Evolutionary conservation across 352 stramenopile species (phyloP).

Genomic region (Phytophthora kernoviae): DNA sequence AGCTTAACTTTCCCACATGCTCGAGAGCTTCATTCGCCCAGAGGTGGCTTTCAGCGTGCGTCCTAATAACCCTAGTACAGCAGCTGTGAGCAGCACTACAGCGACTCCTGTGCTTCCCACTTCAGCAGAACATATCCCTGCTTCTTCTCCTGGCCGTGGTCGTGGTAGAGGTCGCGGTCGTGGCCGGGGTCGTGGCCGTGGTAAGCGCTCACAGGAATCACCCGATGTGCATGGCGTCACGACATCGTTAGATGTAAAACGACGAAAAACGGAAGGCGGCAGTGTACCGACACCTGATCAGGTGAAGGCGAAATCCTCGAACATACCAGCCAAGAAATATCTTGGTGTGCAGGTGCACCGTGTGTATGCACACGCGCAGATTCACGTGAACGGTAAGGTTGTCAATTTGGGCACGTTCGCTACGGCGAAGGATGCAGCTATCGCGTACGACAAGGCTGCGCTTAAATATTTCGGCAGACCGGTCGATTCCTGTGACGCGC

Average conservation of each 20-base stretch:
- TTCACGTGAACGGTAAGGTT: slow-evolving; percentile 78
- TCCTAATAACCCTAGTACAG: slow-evolving; percentile 12
- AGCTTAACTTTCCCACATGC: slow-evolving; percentile 86
- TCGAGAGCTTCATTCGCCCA: slow-evolving; percentile 64
- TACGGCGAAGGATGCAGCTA: slow-evolving; percentile 66
- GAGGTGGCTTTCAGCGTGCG: slow-evolving; percentile 39
- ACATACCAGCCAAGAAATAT: slow-evolving; percentile 57
- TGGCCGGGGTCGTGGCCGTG: slow-evolving; percentile 57
- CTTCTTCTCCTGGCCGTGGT: slow-evolving; percentile 29
- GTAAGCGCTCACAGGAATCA: slow-evolving; percentile 57
- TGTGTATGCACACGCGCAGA: slow-evolving; percentile 80
- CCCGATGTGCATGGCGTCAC: slow-evolving; percentile 20
- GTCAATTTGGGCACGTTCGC: slow-evolving; percentile 78
- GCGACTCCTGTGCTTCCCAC: slow-evolving; percentile 4
- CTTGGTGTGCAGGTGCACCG: slow-evolving; percentile 71
- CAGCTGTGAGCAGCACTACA: neutral
- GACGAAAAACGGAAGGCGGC: slow-evolving; percentile 35
- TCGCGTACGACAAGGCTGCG: slow-evolving; percentile 84
- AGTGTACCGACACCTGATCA: slow-evolving; percentile 3
- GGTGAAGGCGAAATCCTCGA: slow-evolving; percentile 30
- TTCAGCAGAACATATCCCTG: slow-evolving; percentile 8
- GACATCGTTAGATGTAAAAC: slow-evolving; percentile 30
- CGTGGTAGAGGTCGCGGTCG: slow-evolving; percentile 46
- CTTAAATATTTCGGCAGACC: slow-evolving; percentile 74
- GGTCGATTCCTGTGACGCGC: slow-evolving; percentile 41